Evolutionary conservation across 345 rosid species (phyloP).

Genomic region (Lenwebbia sp.): DNA sequence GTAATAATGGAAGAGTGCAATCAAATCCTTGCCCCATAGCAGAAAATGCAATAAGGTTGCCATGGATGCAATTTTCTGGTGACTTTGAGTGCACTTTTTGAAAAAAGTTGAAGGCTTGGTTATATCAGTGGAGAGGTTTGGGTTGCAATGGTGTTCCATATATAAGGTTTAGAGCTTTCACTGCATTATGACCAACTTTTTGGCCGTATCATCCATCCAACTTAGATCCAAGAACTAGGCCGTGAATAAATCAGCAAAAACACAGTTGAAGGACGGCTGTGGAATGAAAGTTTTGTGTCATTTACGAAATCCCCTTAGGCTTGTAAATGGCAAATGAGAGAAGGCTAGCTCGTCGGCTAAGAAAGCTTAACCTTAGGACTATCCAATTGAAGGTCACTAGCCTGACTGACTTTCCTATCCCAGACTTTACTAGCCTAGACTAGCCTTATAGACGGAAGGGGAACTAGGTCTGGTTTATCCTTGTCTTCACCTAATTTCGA

Average conservation of each 20-base stretch:
- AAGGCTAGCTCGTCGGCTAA: too few relatives aligned
- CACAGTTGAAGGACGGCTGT: background rate
- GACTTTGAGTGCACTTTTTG: background rate
- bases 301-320: background rate
- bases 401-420: too few relatives aligned
- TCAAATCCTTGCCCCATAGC: background rate
- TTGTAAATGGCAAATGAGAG: too few relatives aligned
- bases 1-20: background rate
- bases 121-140: background rate
- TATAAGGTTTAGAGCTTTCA: background rate
- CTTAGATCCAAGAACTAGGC: background rate
- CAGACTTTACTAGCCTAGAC: too few relatives aligned
- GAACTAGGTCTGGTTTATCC: too few relatives aligned
- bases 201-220: background rate
- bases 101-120: background rate
- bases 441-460: too few relatives aligned
- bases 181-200: background rate
- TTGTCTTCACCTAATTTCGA: background rate
- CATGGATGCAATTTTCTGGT: background rate
- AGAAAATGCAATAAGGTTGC: background rate
- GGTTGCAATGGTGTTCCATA: accelerated
- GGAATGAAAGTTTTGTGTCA: background rate
- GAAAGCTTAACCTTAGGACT: too few relatives aligned
- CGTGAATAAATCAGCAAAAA: background rate
- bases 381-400: too few relatives aligned